Base-by-base conservation (phyloP, 306 rosid genomes). In the Lupinus albus region DNA sequence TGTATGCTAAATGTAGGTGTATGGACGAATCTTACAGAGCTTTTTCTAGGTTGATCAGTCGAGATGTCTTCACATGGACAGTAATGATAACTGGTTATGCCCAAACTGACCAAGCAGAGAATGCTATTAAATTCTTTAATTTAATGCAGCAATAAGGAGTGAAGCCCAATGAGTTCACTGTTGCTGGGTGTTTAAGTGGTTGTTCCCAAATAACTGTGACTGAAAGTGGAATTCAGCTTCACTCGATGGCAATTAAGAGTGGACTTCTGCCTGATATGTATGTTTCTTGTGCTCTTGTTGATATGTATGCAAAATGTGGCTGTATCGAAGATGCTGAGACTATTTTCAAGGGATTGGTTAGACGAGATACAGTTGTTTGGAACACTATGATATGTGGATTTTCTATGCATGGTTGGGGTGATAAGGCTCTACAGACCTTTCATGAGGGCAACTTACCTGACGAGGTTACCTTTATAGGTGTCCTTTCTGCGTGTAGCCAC, bases 281-380 rank as follows among this genome's bases (percentile, higher is more conserved):
- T 68, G 74, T 75, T 49, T 75, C 70, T 7, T 32, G 74, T 67
- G 79, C 82, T 38, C 67, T 78, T 25, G 44, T 73, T 53, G 78
- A 78, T 61, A 61, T 78, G 74, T 73, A 78, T 78, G 82, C 82
- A 73, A 78, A 78, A 61, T 78, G 75, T 45, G 82, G 78, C 45
- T 53, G 62, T 61, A 72, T 78, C 44, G 75, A 78, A 72, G 82
- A 78, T 67, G 82, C 82, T 33, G 82, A 72, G 67, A 42, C 65
- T 21, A 67, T 78, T 52, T 78, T 78, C 61, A 48, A 61, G 67
- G 71, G 55, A 33, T 41, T 73, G 61, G 62, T 45, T 72, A n/a
- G 44, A 36, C 70, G 54, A 28, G 82, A 78, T 67, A 63, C 38
- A 21, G 67, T 67, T 39, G 61, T 69, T 28, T 73, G 82, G 82